phyloP scores from a whole-genome alignment of 192 early-diverging fungal species.

The Coemansia sp. region DNA sequence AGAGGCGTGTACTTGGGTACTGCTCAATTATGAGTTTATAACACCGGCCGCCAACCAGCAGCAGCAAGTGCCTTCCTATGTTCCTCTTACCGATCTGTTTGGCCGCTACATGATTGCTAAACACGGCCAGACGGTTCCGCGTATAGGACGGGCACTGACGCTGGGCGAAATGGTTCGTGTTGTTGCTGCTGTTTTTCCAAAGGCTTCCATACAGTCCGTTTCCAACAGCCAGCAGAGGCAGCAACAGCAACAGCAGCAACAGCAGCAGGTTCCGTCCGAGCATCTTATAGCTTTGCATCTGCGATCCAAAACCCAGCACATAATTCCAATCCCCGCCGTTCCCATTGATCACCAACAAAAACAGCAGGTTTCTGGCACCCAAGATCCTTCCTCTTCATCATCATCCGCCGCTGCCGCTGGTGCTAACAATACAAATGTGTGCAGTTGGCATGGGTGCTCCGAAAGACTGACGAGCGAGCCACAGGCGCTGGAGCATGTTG shows the following conservation, averaged over 20 bases:
- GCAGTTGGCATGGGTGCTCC: slow-evolving; percentile 39
- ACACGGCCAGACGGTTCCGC: slow-evolving; percentile 45
- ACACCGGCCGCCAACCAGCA: slow-evolving; percentile 8
- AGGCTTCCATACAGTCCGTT: slow-evolving; percentile 23
- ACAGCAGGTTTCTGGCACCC: background rate
- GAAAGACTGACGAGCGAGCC: slow-evolving; percentile 26
- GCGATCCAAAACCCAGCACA: slow-evolving; percentile 20
- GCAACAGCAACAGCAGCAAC: slow-evolving; percentile 13
- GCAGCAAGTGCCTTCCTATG: slow-evolving; percentile 12
- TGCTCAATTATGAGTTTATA: slow-evolving; percentile 51
- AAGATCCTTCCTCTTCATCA: background rate
- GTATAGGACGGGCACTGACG: slow-evolving; percentile 44
- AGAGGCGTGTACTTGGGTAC: slow-evolving; percentile 56
- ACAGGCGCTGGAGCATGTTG: slow-evolving; percentile 29
- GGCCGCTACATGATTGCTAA: slow-evolving; percentile 46
- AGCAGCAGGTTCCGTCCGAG: slow-evolving; percentile 13
- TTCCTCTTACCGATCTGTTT: slow-evolving; percentile 36
- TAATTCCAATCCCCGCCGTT: slow-evolving; percentile 42
- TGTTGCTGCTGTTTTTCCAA: slow-evolving; percentile 49
- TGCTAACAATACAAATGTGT: slow-evolving; percentile 10
- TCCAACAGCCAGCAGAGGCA: background rate
- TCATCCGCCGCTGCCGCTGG: background rate
- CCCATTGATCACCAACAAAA: slow-evolving; percentile 10
- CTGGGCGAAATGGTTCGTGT: slow-evolving; percentile 48
- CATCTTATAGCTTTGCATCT: slow-evolving; percentile 25